Evolutionary conservation across 108 stramenopile species (phyloP).

Genomic region (Aurantiochytrium sp.): DNA sequence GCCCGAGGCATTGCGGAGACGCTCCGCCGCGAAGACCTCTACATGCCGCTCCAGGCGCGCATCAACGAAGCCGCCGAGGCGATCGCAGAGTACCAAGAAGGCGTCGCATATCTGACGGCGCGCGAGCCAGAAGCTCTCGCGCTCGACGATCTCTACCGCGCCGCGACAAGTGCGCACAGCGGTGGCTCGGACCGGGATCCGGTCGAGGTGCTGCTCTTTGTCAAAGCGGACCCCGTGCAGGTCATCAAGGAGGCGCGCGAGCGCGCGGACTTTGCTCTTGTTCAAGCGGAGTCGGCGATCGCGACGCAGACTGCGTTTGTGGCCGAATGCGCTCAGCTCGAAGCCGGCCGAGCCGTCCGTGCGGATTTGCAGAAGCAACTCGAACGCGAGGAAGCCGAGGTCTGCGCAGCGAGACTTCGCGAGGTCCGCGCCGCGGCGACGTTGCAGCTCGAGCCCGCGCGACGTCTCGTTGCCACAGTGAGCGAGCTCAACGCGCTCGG

Average conservation of each 20-base stretch:
- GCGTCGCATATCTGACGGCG: background rate
- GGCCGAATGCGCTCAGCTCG: background rate
- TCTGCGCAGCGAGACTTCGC: background rate
- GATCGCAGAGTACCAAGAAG: background rate
- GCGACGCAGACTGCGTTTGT: background rate
- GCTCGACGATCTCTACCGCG: background rate
- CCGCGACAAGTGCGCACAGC: background rate
- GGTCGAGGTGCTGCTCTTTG: background rate
- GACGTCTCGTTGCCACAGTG: background rate
- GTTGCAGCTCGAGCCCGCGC: background rate
- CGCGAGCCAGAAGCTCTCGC: background rate
- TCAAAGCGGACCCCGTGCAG: conserved; percentile 15
- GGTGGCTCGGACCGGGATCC: background rate
- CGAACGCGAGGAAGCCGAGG: background rate
- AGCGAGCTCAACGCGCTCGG: background rate
- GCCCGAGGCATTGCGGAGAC: background rate
- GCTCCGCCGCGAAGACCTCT: background rate
- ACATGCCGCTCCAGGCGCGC: background rate
- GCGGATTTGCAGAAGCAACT: background rate
- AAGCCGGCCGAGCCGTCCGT: background rate
- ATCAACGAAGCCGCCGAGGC: background rate
- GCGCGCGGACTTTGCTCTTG: background rate
- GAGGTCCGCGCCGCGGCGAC: background rate
- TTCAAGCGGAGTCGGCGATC: background rate
- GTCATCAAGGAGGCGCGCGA: background rate